Base-by-base conservation (phyloP, 1,139 yeast genomes). In the Suhomyces yuchorum region DNA sequence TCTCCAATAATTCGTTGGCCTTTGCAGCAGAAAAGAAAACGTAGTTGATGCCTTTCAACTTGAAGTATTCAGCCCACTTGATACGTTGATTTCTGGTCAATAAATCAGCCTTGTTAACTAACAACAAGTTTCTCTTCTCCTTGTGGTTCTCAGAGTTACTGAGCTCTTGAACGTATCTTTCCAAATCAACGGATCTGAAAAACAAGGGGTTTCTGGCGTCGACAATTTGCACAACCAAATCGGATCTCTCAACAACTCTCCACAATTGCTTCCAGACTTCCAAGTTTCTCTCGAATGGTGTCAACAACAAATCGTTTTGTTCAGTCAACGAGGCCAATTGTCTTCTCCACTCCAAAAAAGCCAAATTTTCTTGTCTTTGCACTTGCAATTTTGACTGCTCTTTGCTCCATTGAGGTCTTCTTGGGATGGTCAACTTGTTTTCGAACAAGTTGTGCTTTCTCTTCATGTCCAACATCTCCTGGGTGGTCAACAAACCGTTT, bases 221-320 rank as follows among this genome's bases (percentile, higher is more conserved):
- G 28, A 93, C 99, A 72, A 95, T 95, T 66, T 95, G 99, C 4
- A 95, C 98, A 41, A 95, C 82, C 59, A 95, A 77, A 67, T 93
- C 97, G 42, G 95, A 87, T 63, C 99, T 81, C 66, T 95, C 99
- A 15, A 92, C 90, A 44, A 95, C 99, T 70, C 99, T 80, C 99
- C 99, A 95, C 57, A 95, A 74, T 69, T 95, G 99, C 65, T 95
- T 84, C 99, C 99, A 95, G 51, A 95, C 98, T 73, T 93, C 97
- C 57, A 95, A 77, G 65, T 95, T 95, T 69, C 99, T 82, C 71
- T 95, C 99, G 64, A 93, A 95, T 1, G 99, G 99, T 0, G 99
- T 95, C 66, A 95, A 77, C 53, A 92, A 73, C 58, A 95, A 74
- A 64, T 93, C 97, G 55, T 81, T 82, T 53, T 77, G 79, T 63